Conservation (phyloP, 176 grass and related monocot species). For the Musa acuminata region DNA sequence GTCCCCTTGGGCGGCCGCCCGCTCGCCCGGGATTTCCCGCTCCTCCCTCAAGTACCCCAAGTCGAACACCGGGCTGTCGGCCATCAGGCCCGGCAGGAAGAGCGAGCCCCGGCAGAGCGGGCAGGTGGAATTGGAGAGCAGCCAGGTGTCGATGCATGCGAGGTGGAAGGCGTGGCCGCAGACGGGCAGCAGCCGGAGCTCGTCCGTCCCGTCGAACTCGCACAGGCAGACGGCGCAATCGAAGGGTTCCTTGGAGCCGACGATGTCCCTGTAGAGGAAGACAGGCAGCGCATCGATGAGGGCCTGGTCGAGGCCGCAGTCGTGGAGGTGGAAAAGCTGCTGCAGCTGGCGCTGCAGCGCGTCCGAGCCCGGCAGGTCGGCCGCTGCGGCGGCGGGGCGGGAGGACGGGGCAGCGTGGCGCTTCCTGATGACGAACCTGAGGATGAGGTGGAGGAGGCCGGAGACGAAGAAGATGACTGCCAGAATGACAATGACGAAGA, state of each 20-base stretch:
- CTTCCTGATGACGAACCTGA: slow-evolving; percentile 71
- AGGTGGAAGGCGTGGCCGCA: too few relatives aligned
- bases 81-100: slow-evolving; percentile 31
- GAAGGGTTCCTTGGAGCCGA: slow-evolving; percentile 70
- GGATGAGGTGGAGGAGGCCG: slow-evolving; percentile 74
- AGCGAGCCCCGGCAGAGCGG: slow-evolving; percentile 25
- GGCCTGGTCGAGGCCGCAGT: too few relatives aligned
- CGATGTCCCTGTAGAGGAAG: slow-evolving; percentile 68
- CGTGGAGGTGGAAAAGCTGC: too few relatives aligned
- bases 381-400: slow-evolving; percentile 47
- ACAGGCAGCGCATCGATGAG: slow-evolving; percentile 15
- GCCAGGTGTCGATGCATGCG: too few relatives aligned
- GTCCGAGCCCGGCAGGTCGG: slow-evolving; percentile 71
- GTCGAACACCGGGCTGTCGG: slow-evolving; percentile 44
- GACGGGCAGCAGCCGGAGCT: slow-evolving; percentile 35
- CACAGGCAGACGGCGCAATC: slow-evolving; percentile 82
- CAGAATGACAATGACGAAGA: slow-evolving; percentile 84
- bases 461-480: slow-evolving; percentile 91
- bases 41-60: slow-evolving; percentile 50
- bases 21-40: slow-evolving; percentile 20
- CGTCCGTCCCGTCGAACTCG: slow-evolving; percentile 58
- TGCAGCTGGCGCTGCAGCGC: slow-evolving; percentile 22
- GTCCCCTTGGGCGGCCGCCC: background rate
- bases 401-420: slow-evolving; percentile 25
- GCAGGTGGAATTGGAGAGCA: too few relatives aligned